Conservation (phyloP, 177 flowering plant genomes). For the Vitis hybrid region DNA sequence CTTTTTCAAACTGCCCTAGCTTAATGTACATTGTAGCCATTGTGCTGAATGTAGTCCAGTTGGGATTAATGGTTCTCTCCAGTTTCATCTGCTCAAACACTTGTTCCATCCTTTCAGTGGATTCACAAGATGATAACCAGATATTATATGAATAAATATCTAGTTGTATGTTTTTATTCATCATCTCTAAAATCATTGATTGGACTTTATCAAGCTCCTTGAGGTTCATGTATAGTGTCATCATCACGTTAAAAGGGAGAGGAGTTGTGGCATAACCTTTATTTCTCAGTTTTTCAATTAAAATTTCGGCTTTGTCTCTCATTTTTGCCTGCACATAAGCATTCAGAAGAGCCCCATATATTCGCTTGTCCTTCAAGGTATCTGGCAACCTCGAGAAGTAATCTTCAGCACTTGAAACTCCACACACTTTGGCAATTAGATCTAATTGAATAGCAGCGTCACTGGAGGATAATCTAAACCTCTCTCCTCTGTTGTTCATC, state of each 20-base stretch:
- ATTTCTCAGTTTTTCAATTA: conserved; percentile 53
- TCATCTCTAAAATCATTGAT: conserved; percentile 62
- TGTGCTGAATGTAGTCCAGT: conserved; percentile 90
- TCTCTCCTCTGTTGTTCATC: conserved; percentile 66
- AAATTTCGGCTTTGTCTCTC: conserved; percentile 74
- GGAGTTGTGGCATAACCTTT: conserved; percentile 51
- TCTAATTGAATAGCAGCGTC: conserved; percentile 90
- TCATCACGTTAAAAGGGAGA: conserved; percentile 87
- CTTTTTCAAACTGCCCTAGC: conserved; percentile 58
- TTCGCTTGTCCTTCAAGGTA: conserved; percentile 56
- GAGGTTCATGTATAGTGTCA: conserved; percentile 87
- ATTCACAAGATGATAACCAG: conserved; percentile 74
- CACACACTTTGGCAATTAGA: conserved; percentile 74
- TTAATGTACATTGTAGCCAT: conserved; percentile 79
- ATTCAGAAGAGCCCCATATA: conserved; percentile 79
- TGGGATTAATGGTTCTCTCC: conserved; percentile 51
- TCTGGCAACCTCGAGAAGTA: conserved; percentile 59
- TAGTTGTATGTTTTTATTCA: conserved; percentile 45
- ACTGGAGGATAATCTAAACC: conserved; percentile 58
- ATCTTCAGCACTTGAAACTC: conserved; percentile 69
- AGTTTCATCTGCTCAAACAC: conserved; percentile 63
- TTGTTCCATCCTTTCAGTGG: conserved; percentile 66
- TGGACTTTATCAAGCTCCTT: conserved; percentile 67
- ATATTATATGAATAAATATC: conserved; percentile 85
- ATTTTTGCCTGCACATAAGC: conserved; percentile 57